phyloP scores from a whole-genome alignment of 148 eudicot species.

The Nepenthes mirabilis region DNA sequence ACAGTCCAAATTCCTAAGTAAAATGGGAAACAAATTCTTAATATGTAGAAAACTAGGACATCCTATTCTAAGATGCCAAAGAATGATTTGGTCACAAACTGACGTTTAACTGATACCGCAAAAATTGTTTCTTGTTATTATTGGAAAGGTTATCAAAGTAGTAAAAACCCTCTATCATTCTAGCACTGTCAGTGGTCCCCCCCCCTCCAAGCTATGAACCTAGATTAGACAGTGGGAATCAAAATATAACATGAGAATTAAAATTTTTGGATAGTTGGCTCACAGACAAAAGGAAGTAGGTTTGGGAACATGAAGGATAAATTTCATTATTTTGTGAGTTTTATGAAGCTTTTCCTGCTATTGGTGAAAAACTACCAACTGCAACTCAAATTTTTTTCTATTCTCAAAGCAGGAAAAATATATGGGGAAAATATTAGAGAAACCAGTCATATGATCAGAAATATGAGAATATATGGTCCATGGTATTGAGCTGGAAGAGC shows the following conservation, averaged over 20 bases:
- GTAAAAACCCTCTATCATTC: conserved; percentile 5
- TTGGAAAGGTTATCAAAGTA: not conserved
- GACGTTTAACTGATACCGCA: not conserved
- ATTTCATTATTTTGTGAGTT: not conserved
- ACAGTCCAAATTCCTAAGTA: not conserved
- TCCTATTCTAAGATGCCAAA: conserved; percentile 1
- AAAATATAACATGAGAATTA: conserved; percentile 1
- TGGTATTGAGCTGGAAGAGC: not conserved
- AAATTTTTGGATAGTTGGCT: conserved; percentile 4
- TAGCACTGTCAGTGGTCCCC: conserved; percentile 7
- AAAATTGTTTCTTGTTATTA: not conserved
- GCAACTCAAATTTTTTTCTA: not conserved
- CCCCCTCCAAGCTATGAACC: conserved; percentile 3
- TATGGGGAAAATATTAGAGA: not conserved
- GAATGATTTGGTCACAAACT: not conserved
- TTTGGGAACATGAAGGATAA: not conserved
- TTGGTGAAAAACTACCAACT: conserved; percentile 1
- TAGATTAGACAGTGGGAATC: conserved; percentile 1
- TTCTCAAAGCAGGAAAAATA: conserved; percentile 1
- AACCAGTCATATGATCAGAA: not conserved
- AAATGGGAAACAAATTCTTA: not conserved
- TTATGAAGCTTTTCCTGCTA: not conserved
- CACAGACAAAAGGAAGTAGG: not conserved
- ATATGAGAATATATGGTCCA: not conserved
- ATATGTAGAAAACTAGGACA: not conserved